These are phyloP conservation scores for Xylaria acuta DNA, from an alignment of 495 filamentous ascomycete genomes.

Conservation along the genomic window DNA sequence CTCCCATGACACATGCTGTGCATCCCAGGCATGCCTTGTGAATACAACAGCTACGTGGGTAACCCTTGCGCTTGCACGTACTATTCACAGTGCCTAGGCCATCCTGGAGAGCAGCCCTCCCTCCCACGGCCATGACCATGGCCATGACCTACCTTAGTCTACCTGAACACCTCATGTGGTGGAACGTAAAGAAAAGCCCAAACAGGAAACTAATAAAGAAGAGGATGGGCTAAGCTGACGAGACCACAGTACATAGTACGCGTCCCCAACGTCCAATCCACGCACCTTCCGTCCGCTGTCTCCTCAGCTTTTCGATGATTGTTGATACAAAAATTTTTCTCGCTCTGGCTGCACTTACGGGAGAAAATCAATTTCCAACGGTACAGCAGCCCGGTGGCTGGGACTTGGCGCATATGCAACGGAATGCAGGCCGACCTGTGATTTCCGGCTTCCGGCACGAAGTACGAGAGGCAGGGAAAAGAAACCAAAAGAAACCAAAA, in stretches of 20 bases:
- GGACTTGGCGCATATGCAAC: constrained; percentile 29
- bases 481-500: constrained; percentile 11
- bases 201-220: constrained; percentile 22
- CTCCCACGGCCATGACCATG: constrained; percentile 1
- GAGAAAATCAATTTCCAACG: constrained; percentile 16
- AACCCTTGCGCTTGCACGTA: constrained; percentile 10
- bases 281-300: background rate
- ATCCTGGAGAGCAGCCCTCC: constrained; percentile 3
- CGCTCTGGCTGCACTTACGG: constrained; percentile 5
- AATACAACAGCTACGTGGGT: background rate
- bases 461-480: background rate
- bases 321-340: background rate
- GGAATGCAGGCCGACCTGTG: constrained; percentile 26
- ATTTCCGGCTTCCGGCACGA: constrained; percentile 28
- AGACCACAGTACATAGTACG: constrained; percentile 9
- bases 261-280: constrained; percentile 18
- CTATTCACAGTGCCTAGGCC: background rate
- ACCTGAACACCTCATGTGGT: constrained; percentile 4
- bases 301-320: background rate
- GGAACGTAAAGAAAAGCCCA: constrained; percentile 12
- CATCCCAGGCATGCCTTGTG: background rate
- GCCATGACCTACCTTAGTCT: constrained; percentile 18
- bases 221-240: background rate
- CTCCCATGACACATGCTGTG: constrained; percentile 3
- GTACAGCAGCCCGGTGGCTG: constrained; percentile 12